A percentile compares a stretch with the other conserved stretches of the same genome.
Evolutionary conservation across 2,329 filamentous ascomycete genomes (phyloP).

Genomic region (Arthrobotrys conoides): DNA sequence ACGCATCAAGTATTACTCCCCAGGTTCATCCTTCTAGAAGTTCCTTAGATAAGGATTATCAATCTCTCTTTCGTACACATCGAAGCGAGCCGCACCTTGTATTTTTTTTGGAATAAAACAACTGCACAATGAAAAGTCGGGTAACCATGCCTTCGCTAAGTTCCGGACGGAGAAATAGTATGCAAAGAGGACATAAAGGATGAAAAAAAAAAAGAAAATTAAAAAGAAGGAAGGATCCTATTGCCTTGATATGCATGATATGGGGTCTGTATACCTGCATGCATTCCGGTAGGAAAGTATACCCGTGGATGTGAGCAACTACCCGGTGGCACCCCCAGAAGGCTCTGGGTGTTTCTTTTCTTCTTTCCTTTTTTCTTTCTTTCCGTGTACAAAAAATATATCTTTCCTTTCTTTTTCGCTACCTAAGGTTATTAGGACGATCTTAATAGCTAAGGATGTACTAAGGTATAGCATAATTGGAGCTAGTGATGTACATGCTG

Average conservation of each 20-base stretch:
- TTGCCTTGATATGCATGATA: background rate
- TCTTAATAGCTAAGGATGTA: background rate
- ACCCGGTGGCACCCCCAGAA: constrained; percentile 8
- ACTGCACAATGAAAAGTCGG: constrained; percentile 20
- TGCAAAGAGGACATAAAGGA: background rate
- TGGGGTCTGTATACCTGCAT: background rate
- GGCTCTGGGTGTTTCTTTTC: background rate
- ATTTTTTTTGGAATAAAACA: background rate
- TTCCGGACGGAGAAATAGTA: constrained; percentile 16
- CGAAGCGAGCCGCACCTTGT: constrained; percentile 9
- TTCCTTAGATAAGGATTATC: constrained; percentile 48
- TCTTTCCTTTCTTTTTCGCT: background rate
- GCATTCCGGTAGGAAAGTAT: constrained; percentile 15
- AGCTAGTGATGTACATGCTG: constrained; percentile 25
- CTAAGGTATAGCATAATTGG: constrained; percentile 19
- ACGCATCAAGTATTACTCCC: constrained; percentile 7
- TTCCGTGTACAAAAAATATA: too few species aligned
- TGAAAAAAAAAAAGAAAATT: background rate
- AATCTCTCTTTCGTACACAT: constrained; percentile 25
- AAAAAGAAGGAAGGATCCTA: background rate
- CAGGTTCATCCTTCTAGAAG: constrained; percentile 24
- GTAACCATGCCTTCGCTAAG: constrained; percentile 33
- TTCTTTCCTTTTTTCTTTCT: background rate
- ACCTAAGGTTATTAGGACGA: background rate
- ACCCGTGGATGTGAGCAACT: constrained; percentile 19